Base-by-base conservation (phyloP, 192 early-diverging fungal species). In the Coemansia sp. region DNA sequence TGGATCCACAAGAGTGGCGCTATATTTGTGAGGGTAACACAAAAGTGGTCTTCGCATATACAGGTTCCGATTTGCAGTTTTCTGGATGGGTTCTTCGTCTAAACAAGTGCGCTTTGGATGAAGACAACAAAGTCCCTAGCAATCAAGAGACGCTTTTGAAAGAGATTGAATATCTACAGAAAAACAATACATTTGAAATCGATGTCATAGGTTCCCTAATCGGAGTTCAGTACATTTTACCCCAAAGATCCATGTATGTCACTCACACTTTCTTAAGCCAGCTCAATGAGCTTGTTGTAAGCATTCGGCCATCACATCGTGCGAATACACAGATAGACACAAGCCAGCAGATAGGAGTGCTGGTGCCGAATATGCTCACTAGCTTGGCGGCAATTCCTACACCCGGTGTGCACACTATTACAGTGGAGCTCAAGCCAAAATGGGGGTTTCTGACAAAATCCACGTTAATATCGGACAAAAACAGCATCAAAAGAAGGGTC, bases 11-110 rank as follows among this genome's bases (percentile, higher is more conserved):
- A 22, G 64, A 84, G 8, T 93, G 92, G 92, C 22, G 51, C 19
- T 93, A 91, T 80, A 82, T 83, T 46, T 85, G 83, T 42, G 92
- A 93, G 63, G 92, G 92, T 31, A 93, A 93, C 74, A 83, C 80
- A 24, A 91, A 89, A 71, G 71, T 90, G 7, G 83, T 88, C 22
- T 76, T 93, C 21, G 51, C 84, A 6, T 88, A 88, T 63, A 59
- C 57, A 42, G 87, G 89, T 4, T 29, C 51, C 20, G 63, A 85
- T 36, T 46, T 75, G 3, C 61, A 61, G 55, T 60, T 68, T 27
- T 9, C 54, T 10, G 65, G 72, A 29, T 67, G 71, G 61, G 59
- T 78, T 21, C 61, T 75, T 31, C 81, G 66, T 8, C 66, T 84
- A 22, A 27, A 57, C 42, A 80, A 80, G 46, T 50, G 59, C 27